Percentiles rank a stretch among this genome's conserved stretches.
Evolutionary conservation across 2,329 filamentous ascomycete genomes (phyloP).

Genomic region (Ceratocystis destructans): DNA sequence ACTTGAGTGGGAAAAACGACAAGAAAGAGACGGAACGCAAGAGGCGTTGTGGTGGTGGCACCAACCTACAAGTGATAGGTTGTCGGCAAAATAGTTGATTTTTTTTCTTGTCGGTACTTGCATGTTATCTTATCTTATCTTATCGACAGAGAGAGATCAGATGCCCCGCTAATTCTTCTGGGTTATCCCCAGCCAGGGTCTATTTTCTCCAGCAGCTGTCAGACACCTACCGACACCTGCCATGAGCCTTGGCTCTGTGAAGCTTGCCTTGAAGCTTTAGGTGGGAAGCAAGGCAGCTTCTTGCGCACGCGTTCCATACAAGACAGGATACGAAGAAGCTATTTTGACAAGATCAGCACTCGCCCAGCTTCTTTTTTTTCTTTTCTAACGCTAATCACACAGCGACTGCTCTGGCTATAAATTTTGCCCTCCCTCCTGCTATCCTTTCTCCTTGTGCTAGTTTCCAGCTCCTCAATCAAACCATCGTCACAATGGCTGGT

Average conservation of each 20-base stretch:
- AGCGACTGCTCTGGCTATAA: neutral
- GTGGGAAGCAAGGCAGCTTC: conserved; percentile 16
- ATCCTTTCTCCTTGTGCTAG: neutral
- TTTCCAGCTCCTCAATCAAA: neutral
- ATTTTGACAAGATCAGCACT: neutral
- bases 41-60: neutral
- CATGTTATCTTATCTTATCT: conserved; percentile 13
- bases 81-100: neutral
- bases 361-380: neutral
- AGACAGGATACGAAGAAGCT: neutral
- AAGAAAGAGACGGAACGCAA: neutral
- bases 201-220: neutral
- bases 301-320: conserved; percentile 14
- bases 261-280: conserved; percentile 13
- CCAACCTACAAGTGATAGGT: no score
- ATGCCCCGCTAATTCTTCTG: conserved; percentile 3
- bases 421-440: neutral
- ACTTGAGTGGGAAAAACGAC: neutral
- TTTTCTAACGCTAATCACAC: neutral
- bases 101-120: conserved; percentile 8
- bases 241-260: neutral
- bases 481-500: conserved; percentile 18
- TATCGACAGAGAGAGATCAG: neutral
- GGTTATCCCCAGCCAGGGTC: neutral
- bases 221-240: neutral